Percentiles rank a stretch among this genome's conserved stretches.
Conservation (phyloP, 2,329 filamentous ascomycete genomes). For the Colletotrichum australisinense region DNA sequence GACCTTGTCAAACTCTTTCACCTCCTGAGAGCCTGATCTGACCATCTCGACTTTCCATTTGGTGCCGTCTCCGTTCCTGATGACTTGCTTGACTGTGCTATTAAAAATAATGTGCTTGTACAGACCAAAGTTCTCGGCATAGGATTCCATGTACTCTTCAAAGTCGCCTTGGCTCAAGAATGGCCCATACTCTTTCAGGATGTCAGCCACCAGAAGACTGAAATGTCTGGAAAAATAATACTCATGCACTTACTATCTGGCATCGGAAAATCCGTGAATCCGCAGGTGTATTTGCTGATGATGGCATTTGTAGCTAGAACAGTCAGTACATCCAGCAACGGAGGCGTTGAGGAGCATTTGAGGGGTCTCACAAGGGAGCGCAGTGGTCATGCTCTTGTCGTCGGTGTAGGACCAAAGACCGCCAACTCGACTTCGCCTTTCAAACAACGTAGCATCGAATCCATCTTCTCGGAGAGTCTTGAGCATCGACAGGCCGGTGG, state of each 20-base stretch:
- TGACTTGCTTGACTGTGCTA: constrained; percentile 44
- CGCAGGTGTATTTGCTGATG: constrained; percentile 52
- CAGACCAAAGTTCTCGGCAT: constrained; percentile 52
- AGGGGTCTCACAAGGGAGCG: constrained; percentile 42
- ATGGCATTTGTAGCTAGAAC: constrained; percentile 44
- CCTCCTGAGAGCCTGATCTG: constrained; percentile 38
- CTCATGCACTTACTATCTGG: constrained; percentile 47
- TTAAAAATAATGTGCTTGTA: constrained; percentile 47
- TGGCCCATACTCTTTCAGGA: constrained; percentile 40
- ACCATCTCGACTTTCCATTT: constrained; percentile 48
- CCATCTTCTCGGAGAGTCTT: constrained; percentile 57
- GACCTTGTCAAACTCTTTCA: constrained; percentile 51
- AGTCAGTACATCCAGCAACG: background rate
- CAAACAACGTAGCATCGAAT: constrained; percentile 53
- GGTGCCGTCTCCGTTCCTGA: constrained; percentile 41
- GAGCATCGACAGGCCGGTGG: constrained; percentile 45
- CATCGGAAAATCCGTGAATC: constrained; percentile 55
- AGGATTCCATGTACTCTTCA: constrained; percentile 53
- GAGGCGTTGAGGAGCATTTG: background rate
- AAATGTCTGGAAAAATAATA: background rate
- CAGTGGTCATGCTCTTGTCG: constrained; percentile 47
- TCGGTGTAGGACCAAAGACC: constrained; percentile 56
- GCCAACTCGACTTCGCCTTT: constrained; percentile 52
- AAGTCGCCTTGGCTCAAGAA: constrained; percentile 41
- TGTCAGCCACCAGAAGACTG: background rate